phyloP scores from a whole-genome alignment of 306 rosid species.

The Pyrus communis region DNA sequence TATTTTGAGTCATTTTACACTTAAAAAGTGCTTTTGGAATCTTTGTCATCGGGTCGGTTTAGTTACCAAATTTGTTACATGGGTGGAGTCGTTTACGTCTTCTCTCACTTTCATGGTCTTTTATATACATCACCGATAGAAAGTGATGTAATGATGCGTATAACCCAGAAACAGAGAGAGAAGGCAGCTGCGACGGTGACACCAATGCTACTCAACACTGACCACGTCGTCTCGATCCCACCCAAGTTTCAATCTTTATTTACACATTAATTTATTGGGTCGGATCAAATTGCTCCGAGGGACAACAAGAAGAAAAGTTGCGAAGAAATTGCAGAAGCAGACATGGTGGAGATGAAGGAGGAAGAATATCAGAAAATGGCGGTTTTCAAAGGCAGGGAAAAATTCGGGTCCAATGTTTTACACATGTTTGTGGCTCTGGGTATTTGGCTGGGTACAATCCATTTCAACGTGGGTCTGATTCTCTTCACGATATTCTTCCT shows the following conservation, averaged over 20 bases:
- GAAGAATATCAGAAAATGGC: slow-evolving; percentile 8
- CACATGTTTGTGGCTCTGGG: slow-evolving; percentile 35
- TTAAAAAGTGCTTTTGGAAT: too few species aligned
- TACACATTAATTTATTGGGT: neutral
- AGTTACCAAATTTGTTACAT: neutral
- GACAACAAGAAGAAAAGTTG: neutral
- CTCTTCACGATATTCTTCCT: slow-evolving; percentile 50
- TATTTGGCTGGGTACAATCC: slow-evolving; percentile 72
- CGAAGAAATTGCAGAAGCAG: neutral
- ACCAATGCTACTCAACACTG: neutral
- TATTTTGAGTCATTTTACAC: too few species aligned
- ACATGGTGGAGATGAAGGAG: neutral
- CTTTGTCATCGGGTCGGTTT: neutral
- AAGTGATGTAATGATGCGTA: neutral
- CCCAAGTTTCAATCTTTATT: neutral
- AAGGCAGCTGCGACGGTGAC: neutral
- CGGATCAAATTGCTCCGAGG: neutral
- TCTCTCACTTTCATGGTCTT: neutral
- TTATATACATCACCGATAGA: neutral
- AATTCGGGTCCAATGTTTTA: slow-evolving; percentile 18
- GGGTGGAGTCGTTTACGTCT: too few species aligned
- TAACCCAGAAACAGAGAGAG: neutral
- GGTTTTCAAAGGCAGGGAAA: slow-evolving; percentile 30
- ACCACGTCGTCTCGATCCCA: neutral
- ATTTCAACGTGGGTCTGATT: slow-evolving; percentile 39